Percentiles rank a stretch among this genome's conserved stretches.
phyloP scores from a whole-genome alignment of 495 filamentous ascomycete species.

The Neurospora sublineolata region DNA sequence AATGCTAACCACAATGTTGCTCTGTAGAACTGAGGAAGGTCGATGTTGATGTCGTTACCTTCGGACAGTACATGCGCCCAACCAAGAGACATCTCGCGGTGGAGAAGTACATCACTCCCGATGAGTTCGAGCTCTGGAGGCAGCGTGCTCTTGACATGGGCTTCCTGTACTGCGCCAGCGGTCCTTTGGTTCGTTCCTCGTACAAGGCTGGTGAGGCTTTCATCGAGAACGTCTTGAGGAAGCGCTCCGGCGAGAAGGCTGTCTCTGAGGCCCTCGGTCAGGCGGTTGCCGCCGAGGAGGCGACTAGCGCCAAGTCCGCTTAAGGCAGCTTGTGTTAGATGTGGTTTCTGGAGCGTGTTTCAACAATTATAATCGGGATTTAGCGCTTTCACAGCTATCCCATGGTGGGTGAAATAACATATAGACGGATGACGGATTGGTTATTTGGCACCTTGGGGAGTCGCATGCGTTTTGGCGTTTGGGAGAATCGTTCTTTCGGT shows the following conservation, averaged over 20 bases:
- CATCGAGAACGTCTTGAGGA: conserved; percentile 95
- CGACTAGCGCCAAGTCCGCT: conserved; percentile 3
- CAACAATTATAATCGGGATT: neutral
- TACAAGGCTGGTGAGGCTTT: conserved; percentile 98
- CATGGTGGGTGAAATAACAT: conserved; percentile 1
- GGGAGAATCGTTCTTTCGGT: neutral
- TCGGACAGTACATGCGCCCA: conserved; percentile 98
- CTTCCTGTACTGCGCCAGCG: conserved; percentile 91
- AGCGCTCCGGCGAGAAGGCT: conserved; percentile 48
- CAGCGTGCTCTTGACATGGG: conserved; percentile 86
- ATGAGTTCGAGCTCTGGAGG: conserved; percentile 81
- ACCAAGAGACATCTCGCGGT: conserved; percentile 97
- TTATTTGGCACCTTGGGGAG: neutral
- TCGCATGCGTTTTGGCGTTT: conserved; percentile 10
- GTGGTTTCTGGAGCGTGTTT: conserved; percentile 6
- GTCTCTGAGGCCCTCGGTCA: conserved; percentile 11
- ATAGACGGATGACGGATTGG: conserved; percentile 1
- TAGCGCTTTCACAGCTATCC: conserved; percentile 3
- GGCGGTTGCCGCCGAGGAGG: conserved; percentile 14
- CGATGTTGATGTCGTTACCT: conserved; percentile 88
- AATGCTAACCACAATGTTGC: neutral
- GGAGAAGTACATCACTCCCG: conserved; percentile 83
- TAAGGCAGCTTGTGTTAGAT: neutral
- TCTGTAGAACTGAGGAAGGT: conserved; percentile 56
- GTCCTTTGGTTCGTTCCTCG: conserved; percentile 80